Evolutionary conservation across 2,329 filamentous ascomycete species (phyloP).

Genomic region (Leptographium lundbergii): DNA sequence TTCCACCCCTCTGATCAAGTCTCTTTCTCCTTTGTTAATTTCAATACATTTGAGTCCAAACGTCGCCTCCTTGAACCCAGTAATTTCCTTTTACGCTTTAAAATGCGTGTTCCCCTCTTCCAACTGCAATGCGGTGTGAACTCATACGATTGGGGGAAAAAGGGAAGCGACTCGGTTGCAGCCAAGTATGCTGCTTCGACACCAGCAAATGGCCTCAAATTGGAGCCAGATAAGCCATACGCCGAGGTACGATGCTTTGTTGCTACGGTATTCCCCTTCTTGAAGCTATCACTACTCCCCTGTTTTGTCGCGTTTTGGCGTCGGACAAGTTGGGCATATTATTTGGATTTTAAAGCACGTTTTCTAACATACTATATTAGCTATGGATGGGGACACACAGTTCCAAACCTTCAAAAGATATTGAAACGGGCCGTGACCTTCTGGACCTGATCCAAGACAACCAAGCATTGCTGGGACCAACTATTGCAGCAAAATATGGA

Average conservation of each 20-base stretch:
- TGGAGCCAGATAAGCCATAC: constrained; percentile 83
- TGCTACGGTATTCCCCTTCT: background rate
- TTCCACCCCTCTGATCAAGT: background rate
- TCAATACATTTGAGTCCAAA: background rate
- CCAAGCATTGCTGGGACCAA: constrained; percentile 61
- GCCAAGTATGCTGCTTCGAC: constrained; percentile 84
- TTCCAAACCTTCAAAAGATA: constrained; percentile 84
- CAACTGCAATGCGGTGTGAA: constrained; percentile 87
- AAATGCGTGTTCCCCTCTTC: constrained; percentile 67
- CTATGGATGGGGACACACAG: constrained; percentile 99
- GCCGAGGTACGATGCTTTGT: constrained; percentile 56
- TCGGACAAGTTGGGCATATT: background rate
- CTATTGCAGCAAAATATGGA: constrained; percentile 63
- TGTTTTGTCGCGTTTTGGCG: background rate
- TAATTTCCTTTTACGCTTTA: background rate
- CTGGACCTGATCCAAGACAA: constrained; percentile 84
- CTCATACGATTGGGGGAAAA: constrained; percentile 98
- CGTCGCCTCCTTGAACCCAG: background rate
- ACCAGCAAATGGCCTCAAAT: constrained; percentile 56
- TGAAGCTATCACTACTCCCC: background rate
- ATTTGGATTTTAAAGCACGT: background rate
- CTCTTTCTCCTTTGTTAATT: background rate
- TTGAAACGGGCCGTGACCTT: constrained; percentile 70
- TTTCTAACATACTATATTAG: constrained; percentile 29
- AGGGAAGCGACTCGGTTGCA: constrained; percentile 74